Evolutionary conservation across 345 rosid genomes (phyloP).

Genomic region (Diplotaxis tenuifolia): DNA sequence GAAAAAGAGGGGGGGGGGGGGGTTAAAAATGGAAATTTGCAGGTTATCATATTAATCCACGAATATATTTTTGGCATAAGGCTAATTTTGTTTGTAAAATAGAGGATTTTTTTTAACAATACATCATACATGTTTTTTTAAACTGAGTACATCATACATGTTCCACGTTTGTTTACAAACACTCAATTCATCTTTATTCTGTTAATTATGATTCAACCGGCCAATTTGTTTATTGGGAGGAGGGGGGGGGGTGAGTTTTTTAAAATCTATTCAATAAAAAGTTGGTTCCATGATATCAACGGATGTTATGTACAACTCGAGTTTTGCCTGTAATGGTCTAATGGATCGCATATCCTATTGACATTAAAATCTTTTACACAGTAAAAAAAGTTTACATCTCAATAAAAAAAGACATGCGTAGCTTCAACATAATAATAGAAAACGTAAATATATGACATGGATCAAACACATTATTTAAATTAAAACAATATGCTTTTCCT

Average conservation of each 20-base stretch:
- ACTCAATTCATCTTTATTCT: neutral
- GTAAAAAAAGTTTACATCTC: neutral
- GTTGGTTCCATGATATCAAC: neutral
- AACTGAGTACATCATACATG: no score
- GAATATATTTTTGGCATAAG: neutral
- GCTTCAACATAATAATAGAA: neutral
- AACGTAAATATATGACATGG: neutral
- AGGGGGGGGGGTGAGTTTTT: neutral
- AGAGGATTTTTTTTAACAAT: neutral
- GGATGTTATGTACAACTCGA: neutral
- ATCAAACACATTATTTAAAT: neutral
- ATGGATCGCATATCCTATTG: neutral
- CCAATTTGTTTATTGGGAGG: neutral
- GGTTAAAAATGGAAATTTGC: conserved; percentile 1
- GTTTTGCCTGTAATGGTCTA: neutral
- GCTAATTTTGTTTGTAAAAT: neutral
- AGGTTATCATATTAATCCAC: neutral
- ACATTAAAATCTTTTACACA: neutral
- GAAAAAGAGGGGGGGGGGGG: neutral
- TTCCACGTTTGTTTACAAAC: neutral
- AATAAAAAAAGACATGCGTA: neutral
- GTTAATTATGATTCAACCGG: neutral
- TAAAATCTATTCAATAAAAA: neutral
- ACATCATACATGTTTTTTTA: no score
- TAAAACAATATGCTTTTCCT: neutral